A percentile compares a stretch with the other conserved stretches of the same genome.
Conservation (phyloP, 2,329 filamentous ascomycete genomes). For the Botrytis squamosa region DNA sequence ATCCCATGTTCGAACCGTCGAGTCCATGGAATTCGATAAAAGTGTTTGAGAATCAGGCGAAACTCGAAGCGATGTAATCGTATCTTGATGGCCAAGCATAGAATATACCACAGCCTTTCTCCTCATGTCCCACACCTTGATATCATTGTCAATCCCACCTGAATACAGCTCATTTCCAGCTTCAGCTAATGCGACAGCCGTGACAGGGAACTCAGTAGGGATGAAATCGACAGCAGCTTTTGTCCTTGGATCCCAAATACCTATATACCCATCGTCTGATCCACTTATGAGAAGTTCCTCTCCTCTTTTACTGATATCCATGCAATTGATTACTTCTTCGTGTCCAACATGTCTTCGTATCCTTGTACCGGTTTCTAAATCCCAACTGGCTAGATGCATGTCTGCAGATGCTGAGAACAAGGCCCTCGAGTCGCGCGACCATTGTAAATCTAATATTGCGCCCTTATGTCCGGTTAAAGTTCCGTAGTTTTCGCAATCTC, state of each 20-base stretch:
- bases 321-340: conserved; percentile 90
- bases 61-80: conserved; percentile 84
- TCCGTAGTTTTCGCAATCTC: conserved; percentile 92
- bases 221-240: conserved; percentile 88
- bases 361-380: conserved; percentile 84
- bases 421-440: conserved; percentile 91
- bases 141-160: conserved; percentile 94
- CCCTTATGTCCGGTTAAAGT: conserved; percentile 85
- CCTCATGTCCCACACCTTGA: conserved; percentile 94
- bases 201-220: conserved; percentile 88
- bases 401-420: conserved; percentile 93
- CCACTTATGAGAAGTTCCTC: conserved; percentile 89
- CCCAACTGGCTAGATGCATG: conserved; percentile 91
- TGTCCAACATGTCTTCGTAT: conserved; percentile 92
- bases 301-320: conserved; percentile 85
- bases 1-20: conserved; percentile 93
- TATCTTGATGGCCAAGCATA: conserved; percentile 87
- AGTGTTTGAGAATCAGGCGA: conserved; percentile 90
- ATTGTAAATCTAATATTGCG: conserved; percentile 88
- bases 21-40: conserved; percentile 90
- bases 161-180: conserved; percentile 94
- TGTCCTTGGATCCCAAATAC: conserved; percentile 91
- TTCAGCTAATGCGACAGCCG: conserved; percentile 85
- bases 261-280: conserved; percentile 90
- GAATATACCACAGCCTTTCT: conserved; percentile 88